Percentiles rank a stretch among this genome's conserved stretches.
phyloP scores from a whole-genome alignment of 2,329 filamentous ascomycete species.

The Lachnum nothofagi region DNA sequence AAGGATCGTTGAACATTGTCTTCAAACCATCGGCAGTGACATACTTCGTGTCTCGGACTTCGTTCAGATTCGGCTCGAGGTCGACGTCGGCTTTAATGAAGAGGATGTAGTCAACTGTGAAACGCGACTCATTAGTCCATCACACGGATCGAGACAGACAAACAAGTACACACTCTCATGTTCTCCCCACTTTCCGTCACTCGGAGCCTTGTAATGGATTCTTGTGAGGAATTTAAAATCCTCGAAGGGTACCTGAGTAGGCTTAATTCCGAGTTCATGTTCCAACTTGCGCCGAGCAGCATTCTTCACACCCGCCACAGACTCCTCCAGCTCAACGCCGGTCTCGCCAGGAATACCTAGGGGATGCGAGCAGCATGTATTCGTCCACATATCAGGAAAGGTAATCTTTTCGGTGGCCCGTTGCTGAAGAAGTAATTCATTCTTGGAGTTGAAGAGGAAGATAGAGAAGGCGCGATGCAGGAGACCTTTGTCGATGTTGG shows the following conservation, averaged over 20 bases:
- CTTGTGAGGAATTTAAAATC: conserved; percentile 90
- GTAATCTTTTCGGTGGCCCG: conserved; percentile 96
- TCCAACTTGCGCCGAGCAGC: conserved; percentile 90
- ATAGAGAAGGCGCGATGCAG: conserved; percentile 96
- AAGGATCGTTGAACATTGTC: conserved; percentile 74
- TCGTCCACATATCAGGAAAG: conserved; percentile 99
- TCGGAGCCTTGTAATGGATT: conserved; percentile 97
- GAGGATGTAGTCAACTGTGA: conserved; percentile 88
- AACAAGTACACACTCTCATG: conserved; percentile 72
- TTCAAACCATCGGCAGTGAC: conserved; percentile 79
- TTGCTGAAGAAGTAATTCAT: conserved; percentile 90
- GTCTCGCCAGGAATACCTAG: conserved; percentile 88
- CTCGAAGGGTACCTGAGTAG: conserved; percentile 81
- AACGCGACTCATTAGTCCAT: too few relatives aligned
- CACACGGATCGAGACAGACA: too few relatives aligned
- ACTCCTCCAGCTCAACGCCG: conserved; percentile 72
- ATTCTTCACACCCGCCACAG: conserved; percentile 79
- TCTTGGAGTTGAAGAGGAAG: conserved; percentile 93
- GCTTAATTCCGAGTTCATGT: conserved; percentile 89
- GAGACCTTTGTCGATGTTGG: conserved; percentile 93
- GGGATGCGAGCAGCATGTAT: conserved; percentile 98
- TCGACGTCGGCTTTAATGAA: conserved; percentile 95
- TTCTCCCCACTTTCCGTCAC: conserved; percentile 97
- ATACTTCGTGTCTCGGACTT: conserved; percentile 79
- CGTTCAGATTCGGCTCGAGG: conserved; percentile 75